Base-by-base conservation (phyloP, 140 eudicot genomes). In the Cichorium intybus region DNA sequence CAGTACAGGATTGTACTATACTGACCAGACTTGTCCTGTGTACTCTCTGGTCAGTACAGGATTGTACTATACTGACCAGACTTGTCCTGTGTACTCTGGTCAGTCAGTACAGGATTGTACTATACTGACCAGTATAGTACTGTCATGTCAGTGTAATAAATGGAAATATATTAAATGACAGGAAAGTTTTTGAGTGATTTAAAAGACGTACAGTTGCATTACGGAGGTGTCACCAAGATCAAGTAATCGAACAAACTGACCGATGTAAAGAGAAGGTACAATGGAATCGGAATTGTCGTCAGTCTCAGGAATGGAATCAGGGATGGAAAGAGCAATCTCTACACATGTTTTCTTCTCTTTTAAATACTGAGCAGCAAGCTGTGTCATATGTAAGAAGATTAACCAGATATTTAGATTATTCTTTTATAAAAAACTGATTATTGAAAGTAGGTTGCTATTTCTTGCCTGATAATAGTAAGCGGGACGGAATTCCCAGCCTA, bases 401-500 rank as follows among this genome's bases (percentile, higher is more conserved):
- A 31, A 31, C n/a, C n/a, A n/a, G 2, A 5, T 14, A 7, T 21
- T 33, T 10, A n/a, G n/a, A n/a, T n/a, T n/a, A n/a, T n/a, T n/a
- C n/a, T n/a, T n/a, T n/a, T n/a, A n/a, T n/a, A n/a, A n/a, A n/a
- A n/a, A n/a, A n/a, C n/a, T n/a, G n/a, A n/a, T n/a, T n/a, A n/a
- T 59, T 47, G 7, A 41, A 5, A 39, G 53, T 61, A 39, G 46
- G 46, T 39, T 39, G 46, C 6, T 39, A 39, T 39, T 39, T 39
- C 46, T 60, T 34, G 82, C 99, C 93, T 93, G 97, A 76, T 83
- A 93, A 68, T 93, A 93, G 64, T 83, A 87, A 46, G 90, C 92
- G 12, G 97, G 88, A 17, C 78, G 68, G 50, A 79, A 82, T 69
- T 93, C 99, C 93, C 89, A 85, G 45, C 70, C 80, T 56, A 73